Evolutionary conservation across 306 rosid species (phyloP).

Genomic region (Quercus berberidifolia): DNA sequence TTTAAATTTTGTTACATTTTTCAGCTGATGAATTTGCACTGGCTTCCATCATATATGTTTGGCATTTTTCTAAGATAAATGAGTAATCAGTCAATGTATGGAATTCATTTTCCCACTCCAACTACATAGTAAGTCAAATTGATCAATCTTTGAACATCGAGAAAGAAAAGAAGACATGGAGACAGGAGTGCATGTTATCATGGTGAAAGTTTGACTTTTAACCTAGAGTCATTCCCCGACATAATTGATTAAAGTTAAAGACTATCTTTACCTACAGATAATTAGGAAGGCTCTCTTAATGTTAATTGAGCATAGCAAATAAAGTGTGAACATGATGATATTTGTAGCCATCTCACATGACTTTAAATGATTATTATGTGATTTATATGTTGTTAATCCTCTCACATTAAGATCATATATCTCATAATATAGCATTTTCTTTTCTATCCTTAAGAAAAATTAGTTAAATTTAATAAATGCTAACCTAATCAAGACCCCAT

Average conservation of each 20-base stretch:
- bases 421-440: too few species aligned
- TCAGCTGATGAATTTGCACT: too few species aligned
- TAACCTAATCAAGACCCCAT: too few species aligned
- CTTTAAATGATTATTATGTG: constrained; percentile 33
- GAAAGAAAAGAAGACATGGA: background rate
- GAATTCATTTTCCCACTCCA: too few species aligned
- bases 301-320: constrained; percentile 22
- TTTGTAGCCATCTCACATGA: constrained; percentile 24
- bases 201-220: constrained; percentile 28
- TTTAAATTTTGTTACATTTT: too few species aligned
- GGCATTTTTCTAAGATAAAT: too few species aligned
- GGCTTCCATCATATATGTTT: too few species aligned
- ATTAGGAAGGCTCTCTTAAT: constrained; percentile 8
- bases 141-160: background rate
- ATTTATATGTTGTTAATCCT: constrained; percentile 10
- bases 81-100: too few species aligned
- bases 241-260: constrained; percentile 9
- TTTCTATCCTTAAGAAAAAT: too few species aligned
- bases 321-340: constrained; percentile 17
- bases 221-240: background rate
- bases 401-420: background rate
- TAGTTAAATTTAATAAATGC: too few species aligned
- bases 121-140: background rate
- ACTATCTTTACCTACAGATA: constrained; percentile 5
- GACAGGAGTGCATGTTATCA: constrained; percentile 20